These are phyloP conservation scores for Ganoderma sinense DNA, from an alignment of 1,284 basidiomycete genomes.

Conservation along the genomic window DNA sequence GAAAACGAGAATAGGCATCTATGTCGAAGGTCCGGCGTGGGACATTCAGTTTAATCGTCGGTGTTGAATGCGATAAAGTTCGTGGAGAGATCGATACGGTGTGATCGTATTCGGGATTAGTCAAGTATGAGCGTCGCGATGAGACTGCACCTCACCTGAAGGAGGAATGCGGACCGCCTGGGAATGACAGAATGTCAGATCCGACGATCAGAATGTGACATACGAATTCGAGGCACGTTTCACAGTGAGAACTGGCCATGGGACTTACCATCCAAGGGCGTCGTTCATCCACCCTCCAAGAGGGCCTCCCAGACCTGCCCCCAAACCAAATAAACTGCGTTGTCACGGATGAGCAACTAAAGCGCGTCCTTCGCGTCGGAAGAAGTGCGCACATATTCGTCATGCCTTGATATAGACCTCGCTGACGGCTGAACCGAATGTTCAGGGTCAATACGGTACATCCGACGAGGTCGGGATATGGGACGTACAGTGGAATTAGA, in stretches of 20 bases:
- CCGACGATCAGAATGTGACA: conserved; percentile 27
- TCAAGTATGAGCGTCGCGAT: conserved; percentile 18
- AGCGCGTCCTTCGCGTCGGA: conserved; percentile 16
- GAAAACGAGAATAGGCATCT: conserved; percentile 80
- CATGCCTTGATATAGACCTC: conserved; percentile 90
- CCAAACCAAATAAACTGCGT: conserved; percentile 74
- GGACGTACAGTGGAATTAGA: conserved; percentile 80
- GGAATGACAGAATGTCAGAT: conserved; percentile 25
- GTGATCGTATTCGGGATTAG: conserved; percentile 27
- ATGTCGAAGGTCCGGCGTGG: conserved; percentile 14
- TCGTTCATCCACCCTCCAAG: conserved; percentile 89
- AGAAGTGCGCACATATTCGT: conserved; percentile 74
- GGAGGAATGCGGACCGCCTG: conserved; percentile 74
- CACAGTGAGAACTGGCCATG: conserved; percentile 9
- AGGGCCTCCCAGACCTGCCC: conserved; percentile 89
- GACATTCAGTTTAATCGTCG: conserved; percentile 13
- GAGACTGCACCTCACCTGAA: conserved; percentile 57
- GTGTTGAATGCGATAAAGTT: conserved; percentile 24
- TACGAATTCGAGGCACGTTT: conserved; percentile 16
- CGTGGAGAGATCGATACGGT: conserved; percentile 21
- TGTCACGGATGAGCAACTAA: conserved; percentile 22
- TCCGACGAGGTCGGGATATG: conserved; percentile 13
- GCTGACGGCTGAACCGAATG: conserved; percentile 65
- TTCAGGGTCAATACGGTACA: conserved; percentile 21
- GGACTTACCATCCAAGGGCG: conserved; percentile 78